Base-by-base conservation (phyloP, 2,329 filamentous ascomycete species). In the Hypoxylon sp. region DNA sequence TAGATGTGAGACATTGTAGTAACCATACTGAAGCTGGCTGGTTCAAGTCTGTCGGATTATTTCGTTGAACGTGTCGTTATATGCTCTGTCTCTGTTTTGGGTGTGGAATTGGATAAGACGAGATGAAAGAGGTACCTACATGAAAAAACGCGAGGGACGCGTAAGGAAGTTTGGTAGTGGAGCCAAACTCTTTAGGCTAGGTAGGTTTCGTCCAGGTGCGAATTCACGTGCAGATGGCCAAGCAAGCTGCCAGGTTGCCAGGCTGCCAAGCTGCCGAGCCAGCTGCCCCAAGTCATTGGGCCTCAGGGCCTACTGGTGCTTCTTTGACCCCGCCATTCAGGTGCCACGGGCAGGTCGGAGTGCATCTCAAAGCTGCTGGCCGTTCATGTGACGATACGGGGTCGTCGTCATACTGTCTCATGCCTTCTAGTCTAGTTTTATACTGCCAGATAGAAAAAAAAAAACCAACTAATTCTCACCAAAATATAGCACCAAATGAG, bases 141-240 rank as follows among this genome's bases (percentile, higher is more conserved):
- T 24, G 20, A 18, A 33, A 50, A 43, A 57, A 60, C 60, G 60
- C 60, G 60, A 53, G 18, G 27, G 27, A 51, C 63, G 60, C 66
- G 60, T 43, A 45, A 45, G 27, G 38, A 51, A 24, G 15, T 29
- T 45, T 31, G 7, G 23, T 8, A 13, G 63, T 47, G 56, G 65
- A 53, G 55, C 41, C 23, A n/a, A 20, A 13, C 11, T 3, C 15
- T 45, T 17, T 2, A 18, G 17, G 23, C n/a, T n/a, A n/a, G n/a
- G n/a, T n/a, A n/a, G n/a, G n/a, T n/a, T n/a, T n/a, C n/a, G 20
- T 15, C 17, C 18, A 18, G 26, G 64, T 68, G 64, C 68, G 68
- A 68, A 64, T 29, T 69, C 68, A 70, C 65, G 66, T 70, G 67
- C 23, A 29, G 37, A 8, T n/a, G 3, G 37, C 4, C 33, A 29